Conservation (phyloP, 352 stramenopile species). For the Blastocystis sp. region DNA sequence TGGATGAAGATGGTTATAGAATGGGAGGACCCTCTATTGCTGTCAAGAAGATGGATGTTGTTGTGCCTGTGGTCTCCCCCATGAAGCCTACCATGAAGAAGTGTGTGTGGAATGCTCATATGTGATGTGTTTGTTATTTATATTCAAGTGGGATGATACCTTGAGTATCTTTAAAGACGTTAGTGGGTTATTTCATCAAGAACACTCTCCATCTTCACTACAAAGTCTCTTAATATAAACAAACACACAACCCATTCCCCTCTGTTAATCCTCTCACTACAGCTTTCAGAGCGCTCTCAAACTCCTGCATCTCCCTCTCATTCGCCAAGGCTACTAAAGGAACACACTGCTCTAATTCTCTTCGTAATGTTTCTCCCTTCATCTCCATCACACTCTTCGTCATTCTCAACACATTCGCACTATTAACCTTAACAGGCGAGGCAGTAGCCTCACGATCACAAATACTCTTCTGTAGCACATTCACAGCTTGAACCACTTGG, state of each 20-base stretch:
- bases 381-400: background rate
- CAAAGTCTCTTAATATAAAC: background rate
- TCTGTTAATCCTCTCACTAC: background rate
- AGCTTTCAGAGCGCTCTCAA: background rate
- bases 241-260: background rate
- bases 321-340: background rate
- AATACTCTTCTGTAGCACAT: background rate
- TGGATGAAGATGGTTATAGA: too few species aligned
- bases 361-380: background rate
- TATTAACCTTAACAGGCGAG: background rate
- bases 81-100: too few species aligned
- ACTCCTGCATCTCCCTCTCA: background rate
- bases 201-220: too few species aligned
- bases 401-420: background rate
- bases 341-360: background rate
- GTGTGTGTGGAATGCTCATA: too few species aligned
- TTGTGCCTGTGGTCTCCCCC: too few species aligned
- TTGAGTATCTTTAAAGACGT: too few species aligned
- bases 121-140: too few species aligned
- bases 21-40: too few species aligned
- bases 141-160: too few species aligned
- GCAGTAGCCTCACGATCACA: background rate
- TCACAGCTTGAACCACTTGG: slow-evolving; percentile 30
- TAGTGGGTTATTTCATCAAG: too few species aligned
- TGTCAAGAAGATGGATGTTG: too few species aligned